Base-by-base conservation (phyloP, 805 yeast genomes). In the Wickerhamomyces bovis region DNA sequence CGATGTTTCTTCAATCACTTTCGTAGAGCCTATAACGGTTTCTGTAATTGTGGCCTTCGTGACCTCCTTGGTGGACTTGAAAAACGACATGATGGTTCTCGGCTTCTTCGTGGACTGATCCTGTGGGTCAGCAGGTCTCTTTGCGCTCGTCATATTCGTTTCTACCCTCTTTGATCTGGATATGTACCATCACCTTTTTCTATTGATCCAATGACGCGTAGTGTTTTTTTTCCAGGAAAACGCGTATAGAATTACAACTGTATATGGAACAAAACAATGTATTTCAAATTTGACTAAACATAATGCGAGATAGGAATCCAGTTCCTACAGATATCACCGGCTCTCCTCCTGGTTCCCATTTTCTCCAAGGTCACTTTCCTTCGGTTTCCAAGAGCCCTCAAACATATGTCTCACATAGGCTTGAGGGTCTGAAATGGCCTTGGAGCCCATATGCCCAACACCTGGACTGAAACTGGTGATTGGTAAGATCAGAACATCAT, bases 401-500 rank as follows among this genome's bases (percentile, higher is more conserved):
- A 82, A 82, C 73, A 72, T 70, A 58, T 82, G 89, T 50, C 75
- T 69, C 3, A 76, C 85, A 53, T 76, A 80, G 1, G 87, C 86
- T 63, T 73, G 56, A 12, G 67, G 68, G 58, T 80, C 72, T 1
- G 48, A 48, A 3, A 63, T 58, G 7, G 58, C 46, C 44, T 71
- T 63, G 1, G 86, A 69, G 1, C 87, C 87, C 87, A 81, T 82
- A 53, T 80, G 86, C 3, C 80, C 79, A 28, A 81, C 85, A 44
- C 79, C 84, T 0, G 89, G 88, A 51, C 80, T 73, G 57, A 82
- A 82, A 15, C 81, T 68, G 0, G 88, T 82, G 47, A 82, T 82
- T 30, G 95, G 95, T 46, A 85, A 67, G 1, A 86, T 72, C 62
- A 86, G 61, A 9, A 86, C 80, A 62, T 86, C 94, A 52, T 84